Evolutionary conservation across 306 rosid species (phyloP), one percentile per base, ranked within the genome.

Genomic region (Fragaria ananassa): DNA sequence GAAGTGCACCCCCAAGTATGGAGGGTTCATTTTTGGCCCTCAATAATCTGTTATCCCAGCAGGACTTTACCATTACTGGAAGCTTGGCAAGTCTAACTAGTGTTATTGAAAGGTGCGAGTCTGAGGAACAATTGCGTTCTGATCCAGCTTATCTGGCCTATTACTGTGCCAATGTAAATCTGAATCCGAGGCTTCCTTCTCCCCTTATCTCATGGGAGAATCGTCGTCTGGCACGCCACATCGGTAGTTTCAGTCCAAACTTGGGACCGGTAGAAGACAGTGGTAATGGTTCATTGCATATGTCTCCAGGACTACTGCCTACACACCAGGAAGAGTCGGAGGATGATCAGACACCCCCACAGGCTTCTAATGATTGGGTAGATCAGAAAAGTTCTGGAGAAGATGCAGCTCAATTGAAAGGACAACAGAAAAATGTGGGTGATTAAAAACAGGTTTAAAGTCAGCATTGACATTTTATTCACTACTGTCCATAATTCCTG

Each of bases 1-100:
- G 92, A 68, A 90, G 96, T 76, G 96, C 96, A 62, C 96, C 96
- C 78, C 96, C 96, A 51, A 88, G 87, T 80, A 90, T 90, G 84
- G 96, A 88, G 77, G 92, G 96, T 39, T 90, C 96, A 6, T 81
- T 90, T 84, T 70, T 86, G 35, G 88, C 94, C 72, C 83, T 86
- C 37, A 77, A 86, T 72, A 86, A 82, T 72, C 75, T 86, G 11
- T 61, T 90, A 57, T 80, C 87, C 76, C 90, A 74, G 77, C 88
- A 83, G 82, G 81, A 78, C 81, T 56, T 73, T 18, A 42, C 74
- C 76, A 60, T 74, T n/a, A 79, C 75, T 71, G 80, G 80, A 68
- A 88, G 87, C 76, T 56, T 86, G 82, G 84, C 73, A 77, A 68
- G 79, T 75, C 84, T 83, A 37, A 75, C 72, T 76, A 86, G 87